These are phyloP conservation scores for Syncephalastrum monosporum DNA, from an alignment of 371 early-diverging fungal species.

Conservation along the genomic window DNA sequence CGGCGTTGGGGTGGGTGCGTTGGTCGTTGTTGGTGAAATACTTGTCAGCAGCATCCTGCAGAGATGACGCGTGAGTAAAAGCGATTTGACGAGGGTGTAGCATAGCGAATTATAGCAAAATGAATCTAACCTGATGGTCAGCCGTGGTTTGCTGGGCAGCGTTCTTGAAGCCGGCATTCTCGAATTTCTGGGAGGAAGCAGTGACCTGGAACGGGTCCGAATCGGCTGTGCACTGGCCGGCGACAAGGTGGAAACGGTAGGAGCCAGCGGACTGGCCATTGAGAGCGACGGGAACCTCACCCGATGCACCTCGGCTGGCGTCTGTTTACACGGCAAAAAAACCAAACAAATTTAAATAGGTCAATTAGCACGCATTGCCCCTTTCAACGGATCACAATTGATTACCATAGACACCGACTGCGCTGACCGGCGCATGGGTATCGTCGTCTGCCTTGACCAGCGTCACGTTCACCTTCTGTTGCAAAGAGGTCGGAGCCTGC, in stretches of 20 bases:
- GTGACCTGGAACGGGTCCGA: constrained; percentile 26
- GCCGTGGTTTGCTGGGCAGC: no score
- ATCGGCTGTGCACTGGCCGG: constrained; percentile 21
- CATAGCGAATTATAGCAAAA: no score
- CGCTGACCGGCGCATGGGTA: constrained; percentile 7
- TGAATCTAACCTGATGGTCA: no score
- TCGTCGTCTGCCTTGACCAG: constrained; percentile 17
- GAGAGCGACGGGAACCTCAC: constrained; percentile 18
- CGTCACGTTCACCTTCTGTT: constrained; percentile 31
- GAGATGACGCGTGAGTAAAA: no score
- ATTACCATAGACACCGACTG: constrained; percentile 29
- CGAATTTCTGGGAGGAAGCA: neutral
- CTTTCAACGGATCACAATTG: no score
- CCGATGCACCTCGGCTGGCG: constrained; percentile 27
- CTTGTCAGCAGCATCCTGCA: neutral
- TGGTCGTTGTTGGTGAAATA: constrained; percentile 13
- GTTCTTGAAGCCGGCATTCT: no score
- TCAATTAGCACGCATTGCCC: no score
- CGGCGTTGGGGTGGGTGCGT: constrained; percentile 5
- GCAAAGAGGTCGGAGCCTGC: constrained; percentile 16
- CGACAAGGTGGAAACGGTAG: no score
- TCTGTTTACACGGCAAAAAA: constrained; percentile 9
- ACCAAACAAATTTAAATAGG: neutral
- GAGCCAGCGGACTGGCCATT: neutral
- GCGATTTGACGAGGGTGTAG: no score